phyloP scores from a whole-genome alignment of 1,284 basidiomycete genomes.

The Melampsora abietis-canadensis region DNA sequence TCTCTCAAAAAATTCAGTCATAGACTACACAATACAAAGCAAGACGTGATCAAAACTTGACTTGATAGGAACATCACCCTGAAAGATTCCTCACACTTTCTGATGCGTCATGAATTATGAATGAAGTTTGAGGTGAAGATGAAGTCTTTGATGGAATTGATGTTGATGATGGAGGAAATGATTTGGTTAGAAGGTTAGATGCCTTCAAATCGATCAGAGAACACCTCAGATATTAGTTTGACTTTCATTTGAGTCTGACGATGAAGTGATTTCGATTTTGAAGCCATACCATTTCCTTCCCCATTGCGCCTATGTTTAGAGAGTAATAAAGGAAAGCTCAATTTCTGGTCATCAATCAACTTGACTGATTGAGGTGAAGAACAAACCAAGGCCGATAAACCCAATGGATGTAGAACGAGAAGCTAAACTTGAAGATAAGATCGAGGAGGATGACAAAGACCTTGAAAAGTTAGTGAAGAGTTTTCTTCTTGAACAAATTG shows the following conservation, averaged over 20 bases:
- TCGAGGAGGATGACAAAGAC: too few species aligned
- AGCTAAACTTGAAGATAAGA: too few species aligned
- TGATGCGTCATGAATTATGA: conserved; percentile 34
- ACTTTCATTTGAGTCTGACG: too few species aligned
- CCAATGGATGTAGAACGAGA: conserved; percentile 11
- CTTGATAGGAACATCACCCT: neutral
- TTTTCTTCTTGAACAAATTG: too few species aligned
- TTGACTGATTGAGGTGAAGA: neutral
- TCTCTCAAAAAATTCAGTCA: conserved; percentile 21
- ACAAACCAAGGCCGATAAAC: conserved; percentile 35
- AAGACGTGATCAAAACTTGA: neutral
- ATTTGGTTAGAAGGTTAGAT: conserved; percentile 29
- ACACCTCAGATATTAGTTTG: conserved; percentile 4
- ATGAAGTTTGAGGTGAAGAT: conserved; percentile 12
- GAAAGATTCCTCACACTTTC: conserved; percentile 11
- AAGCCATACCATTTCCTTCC: conserved; percentile 26
- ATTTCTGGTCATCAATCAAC: neutral
- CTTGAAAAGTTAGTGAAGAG: too few species aligned
- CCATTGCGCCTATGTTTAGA: conserved; percentile 32
- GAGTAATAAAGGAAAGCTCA: neutral
- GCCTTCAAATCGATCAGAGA: conserved; percentile 6
- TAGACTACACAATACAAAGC: neutral
- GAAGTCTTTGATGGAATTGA: neutral
- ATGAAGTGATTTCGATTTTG: neutral
- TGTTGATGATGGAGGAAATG: neutral